Evolutionary conservation across 805 yeast genomes (phyloP).

Genomic region (Candida koratica): DNA sequence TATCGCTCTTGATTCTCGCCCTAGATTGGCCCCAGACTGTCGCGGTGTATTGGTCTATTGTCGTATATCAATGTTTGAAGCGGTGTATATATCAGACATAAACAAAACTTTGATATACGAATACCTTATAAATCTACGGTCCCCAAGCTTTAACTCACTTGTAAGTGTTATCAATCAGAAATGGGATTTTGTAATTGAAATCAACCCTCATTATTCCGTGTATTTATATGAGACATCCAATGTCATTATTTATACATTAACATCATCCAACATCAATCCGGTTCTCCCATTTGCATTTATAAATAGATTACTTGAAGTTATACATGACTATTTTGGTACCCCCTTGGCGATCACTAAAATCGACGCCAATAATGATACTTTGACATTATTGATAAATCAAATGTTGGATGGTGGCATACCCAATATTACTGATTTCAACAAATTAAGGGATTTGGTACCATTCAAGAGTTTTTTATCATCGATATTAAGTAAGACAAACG

Average conservation of each 20-base stretch:
- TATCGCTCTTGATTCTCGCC: too few relatives aligned
- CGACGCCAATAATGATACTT: conserved; percentile 64
- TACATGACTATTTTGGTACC: conserved; percentile 55
- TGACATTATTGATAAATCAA: conserved; percentile 68
- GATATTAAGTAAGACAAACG: conserved; percentile 42
- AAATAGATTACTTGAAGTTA: conserved; percentile 44
- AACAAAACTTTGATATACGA: conserved; percentile 34
- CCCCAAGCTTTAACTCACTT: conserved; percentile 32
- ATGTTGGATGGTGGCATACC: conserved; percentile 79
- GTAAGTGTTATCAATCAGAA: conserved; percentile 11
- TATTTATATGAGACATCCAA: conserved; percentile 21
- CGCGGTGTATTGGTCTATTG: too few relatives aligned
- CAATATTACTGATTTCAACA: conserved; percentile 64
- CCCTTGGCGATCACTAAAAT: conserved; percentile 57
- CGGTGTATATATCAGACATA: conserved; percentile 39
- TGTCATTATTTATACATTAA: conserved; percentile 28
- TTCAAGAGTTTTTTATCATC: conserved; percentile 52
- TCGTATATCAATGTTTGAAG: conserved; percentile 31
- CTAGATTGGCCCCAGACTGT: too few relatives aligned
- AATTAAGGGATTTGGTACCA: conserved; percentile 67
- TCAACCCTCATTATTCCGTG: conserved; percentile 28
- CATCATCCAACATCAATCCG: conserved; percentile 38
- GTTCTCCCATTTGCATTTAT: conserved; percentile 53
- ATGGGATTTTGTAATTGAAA: conserved; percentile 22
- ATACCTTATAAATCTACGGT: conserved; percentile 27